These are phyloP conservation scores for Quercus alba DNA, from an alignment of 306 rosid genomes.

Conservation along the genomic window DNA sequence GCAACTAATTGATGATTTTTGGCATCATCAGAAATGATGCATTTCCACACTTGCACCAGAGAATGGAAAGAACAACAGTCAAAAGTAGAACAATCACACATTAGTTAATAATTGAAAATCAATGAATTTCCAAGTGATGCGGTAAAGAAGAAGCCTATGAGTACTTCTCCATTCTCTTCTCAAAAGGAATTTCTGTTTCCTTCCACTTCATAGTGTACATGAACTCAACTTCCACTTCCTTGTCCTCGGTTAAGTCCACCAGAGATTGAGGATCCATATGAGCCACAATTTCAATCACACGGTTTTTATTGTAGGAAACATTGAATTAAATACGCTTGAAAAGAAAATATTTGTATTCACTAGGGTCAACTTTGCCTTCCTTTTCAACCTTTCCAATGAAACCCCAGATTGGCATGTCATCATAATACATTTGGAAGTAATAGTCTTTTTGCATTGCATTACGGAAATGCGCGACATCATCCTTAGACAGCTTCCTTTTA, in stretches of 20 bases:
- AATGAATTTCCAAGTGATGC: not conserved
- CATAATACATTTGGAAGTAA: too few relatives aligned
- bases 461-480: not conserved
- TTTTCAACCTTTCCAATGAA: too few relatives aligned
- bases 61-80: not conserved
- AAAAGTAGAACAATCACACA: not conserved
- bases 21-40: too few relatives aligned
- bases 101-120: not conserved
- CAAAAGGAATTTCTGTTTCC: not conserved
- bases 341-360: too few relatives aligned
- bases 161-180: constrained; percentile 9
- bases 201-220: not conserved
- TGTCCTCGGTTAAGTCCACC: not conserved
- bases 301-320: not conserved
- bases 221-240: not conserved
- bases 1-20: too few relatives aligned
- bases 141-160: not conserved
- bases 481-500: not conserved
- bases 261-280: not conserved
- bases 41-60: too few relatives aligned
- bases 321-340: too few relatives aligned
- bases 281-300: not conserved
- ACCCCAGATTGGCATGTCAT: too few relatives aligned
- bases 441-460: not conserved
- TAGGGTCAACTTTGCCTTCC: too few relatives aligned